Evolutionary conservation across 345 rosid species (phyloP).

Genomic region (Streptanthus diversifolius): DNA sequence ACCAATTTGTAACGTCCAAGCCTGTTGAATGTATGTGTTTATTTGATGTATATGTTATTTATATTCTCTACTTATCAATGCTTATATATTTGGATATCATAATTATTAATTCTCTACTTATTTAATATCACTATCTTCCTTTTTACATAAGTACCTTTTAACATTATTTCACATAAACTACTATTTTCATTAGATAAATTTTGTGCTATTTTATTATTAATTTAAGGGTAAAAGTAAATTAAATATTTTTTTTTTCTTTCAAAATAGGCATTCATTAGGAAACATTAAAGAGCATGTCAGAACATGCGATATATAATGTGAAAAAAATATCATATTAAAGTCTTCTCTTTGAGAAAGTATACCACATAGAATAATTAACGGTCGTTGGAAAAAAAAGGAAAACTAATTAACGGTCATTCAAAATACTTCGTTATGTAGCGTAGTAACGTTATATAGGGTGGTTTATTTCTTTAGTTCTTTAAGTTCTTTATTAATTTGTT

Average conservation of each 20-base stretch:
- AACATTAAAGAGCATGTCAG: neutral
- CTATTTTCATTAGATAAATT: neutral
- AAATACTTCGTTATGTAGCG: no score
- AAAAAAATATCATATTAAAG: neutral
- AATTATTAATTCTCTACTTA: neutral
- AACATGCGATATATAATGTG: neutral
- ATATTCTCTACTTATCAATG: neutral
- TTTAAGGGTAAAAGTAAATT: no score
- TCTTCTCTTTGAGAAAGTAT: neutral
- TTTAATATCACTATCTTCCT: neutral
- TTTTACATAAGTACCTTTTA: neutral
- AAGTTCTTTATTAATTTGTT: no score
- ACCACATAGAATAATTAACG: neutral
- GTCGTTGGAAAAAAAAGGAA: neutral
- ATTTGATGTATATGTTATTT: neutral
- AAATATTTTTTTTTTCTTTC: no score
- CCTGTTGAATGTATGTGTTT: conserved; percentile 1
- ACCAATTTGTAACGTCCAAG: conserved; percentile 11
- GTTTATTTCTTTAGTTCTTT: no score
- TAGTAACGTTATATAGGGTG: no score
- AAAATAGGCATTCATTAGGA: neutral
- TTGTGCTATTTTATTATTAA: no score
- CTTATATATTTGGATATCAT: neutral
- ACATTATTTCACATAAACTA: neutral
- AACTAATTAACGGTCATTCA: no score